A percentile compares a stretch with the other conserved stretches of the same genome.
phyloP scores from a whole-genome alignment of 306 rosid species.

The Astragalus glycyphyllos region DNA sequence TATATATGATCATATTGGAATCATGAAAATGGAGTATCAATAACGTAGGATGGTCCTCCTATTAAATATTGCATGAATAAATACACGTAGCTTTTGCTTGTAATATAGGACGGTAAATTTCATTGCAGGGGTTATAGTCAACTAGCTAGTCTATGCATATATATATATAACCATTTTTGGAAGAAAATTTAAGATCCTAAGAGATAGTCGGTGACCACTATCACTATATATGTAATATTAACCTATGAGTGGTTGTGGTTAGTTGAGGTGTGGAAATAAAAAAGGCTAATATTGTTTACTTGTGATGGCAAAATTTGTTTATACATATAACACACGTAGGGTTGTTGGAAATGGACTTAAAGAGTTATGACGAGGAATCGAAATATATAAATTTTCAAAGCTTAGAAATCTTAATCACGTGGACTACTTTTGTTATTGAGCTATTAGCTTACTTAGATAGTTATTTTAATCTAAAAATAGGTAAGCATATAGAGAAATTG shows the following conservation, averaged over 20 bases:
- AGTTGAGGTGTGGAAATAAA: conserved; percentile 29
- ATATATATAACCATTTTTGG: conserved; percentile 9
- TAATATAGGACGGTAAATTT: conserved; percentile 37
- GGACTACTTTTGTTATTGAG: conserved; percentile 32
- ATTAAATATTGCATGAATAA: conserved; percentile 29
- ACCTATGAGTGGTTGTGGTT: conserved; percentile 43
- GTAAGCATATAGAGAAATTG: too few species aligned
- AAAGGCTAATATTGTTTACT: conserved; percentile 43
- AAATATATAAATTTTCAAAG: conserved; percentile 38
- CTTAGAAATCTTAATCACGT: conserved; percentile 42
- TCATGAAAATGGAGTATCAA: conserved; percentile 23
- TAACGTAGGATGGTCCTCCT: conserved; percentile 47
- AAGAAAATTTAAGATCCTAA: conserved; percentile 35
- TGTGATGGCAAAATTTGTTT: conserved; percentile 38
- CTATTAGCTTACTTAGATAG: conserved; percentile 23
- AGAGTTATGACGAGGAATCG: conserved; percentile 44
- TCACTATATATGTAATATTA: conserved; percentile 31
- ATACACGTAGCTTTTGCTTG: conserved; percentile 29
- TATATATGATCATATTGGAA: conserved; percentile 25
- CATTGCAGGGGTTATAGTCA: conserved; percentile 43
- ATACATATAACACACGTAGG: conserved; percentile 38
- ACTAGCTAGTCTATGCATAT: conserved; percentile 36
- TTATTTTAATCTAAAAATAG: not conserved
- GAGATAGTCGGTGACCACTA: conserved; percentile 31
- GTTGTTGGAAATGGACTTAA: conserved; percentile 47